Conservation (phyloP, 2,329 filamentous ascomycete species). For the Phyllosticta capitalensis region DNA sequence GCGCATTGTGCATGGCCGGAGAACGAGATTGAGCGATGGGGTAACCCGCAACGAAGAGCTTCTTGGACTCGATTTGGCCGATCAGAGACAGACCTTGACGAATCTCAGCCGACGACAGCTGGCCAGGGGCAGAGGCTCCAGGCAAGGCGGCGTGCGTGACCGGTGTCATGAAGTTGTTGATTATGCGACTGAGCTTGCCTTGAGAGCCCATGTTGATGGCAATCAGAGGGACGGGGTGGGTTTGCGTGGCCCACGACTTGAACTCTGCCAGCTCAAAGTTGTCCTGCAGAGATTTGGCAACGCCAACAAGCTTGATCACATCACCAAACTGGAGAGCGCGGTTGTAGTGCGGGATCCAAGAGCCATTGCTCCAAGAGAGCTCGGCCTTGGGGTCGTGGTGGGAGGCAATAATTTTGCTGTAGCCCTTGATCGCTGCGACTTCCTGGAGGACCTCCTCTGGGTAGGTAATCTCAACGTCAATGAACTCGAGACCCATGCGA, state of each 20-base stretch:
- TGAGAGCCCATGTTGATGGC: constrained; percentile 88
- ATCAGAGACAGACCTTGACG: constrained; percentile 67
- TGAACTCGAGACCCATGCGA: constrained; percentile 78
- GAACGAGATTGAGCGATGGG: constrained; percentile 77
- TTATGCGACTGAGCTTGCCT: constrained; percentile 80
- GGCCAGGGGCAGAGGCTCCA: constrained; percentile 86
- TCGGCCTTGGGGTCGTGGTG: constrained; percentile 78
- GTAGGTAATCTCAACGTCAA: constrained; percentile 86
- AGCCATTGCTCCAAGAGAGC: constrained; percentile 84
- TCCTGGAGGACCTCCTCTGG: constrained; percentile 64
- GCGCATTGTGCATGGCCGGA: constrained; percentile 77
- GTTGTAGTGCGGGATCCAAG: constrained; percentile 87
- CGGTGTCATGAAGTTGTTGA: constrained; percentile 89
- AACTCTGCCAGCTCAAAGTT: constrained; percentile 81
- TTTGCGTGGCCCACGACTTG: constrained; percentile 61
- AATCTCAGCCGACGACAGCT: constrained; percentile 85
- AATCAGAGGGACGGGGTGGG: constrained; percentile 76
- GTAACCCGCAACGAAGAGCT: constrained; percentile 81
- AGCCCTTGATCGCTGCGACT: constrained; percentile 58
- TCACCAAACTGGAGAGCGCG: constrained; percentile 82
- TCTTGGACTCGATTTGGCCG: constrained; percentile 64
- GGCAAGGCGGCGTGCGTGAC: constrained; percentile 86
- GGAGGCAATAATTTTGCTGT: constrained; percentile 82
- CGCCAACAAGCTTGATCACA: constrained; percentile 86
- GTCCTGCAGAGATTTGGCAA: constrained; percentile 66